Percentiles rank a stretch among this genome's conserved stretches.
These are phyloP conservation scores for Phytophthora kernoviae DNA, from an alignment of 352 stramenopile species.

Conservation along the genomic window DNA sequence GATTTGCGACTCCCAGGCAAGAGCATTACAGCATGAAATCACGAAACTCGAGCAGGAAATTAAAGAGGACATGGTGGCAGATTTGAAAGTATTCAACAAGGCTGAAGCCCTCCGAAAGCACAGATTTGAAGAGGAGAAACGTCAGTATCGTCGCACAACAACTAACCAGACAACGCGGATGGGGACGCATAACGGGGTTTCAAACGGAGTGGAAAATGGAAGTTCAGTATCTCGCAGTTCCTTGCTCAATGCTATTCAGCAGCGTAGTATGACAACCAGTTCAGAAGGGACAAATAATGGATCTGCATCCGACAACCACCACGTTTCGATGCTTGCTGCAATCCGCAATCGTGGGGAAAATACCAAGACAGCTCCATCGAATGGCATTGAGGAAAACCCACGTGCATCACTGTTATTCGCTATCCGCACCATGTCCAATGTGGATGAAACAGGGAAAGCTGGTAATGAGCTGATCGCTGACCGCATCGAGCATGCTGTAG, in stretches of 20 bases:
- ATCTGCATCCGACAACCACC: slow-evolving; percentile 2
- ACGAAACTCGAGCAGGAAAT: slow-evolving; percentile 66
- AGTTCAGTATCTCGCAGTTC: slow-evolving; percentile 16
- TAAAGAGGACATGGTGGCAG: slow-evolving; percentile 70
- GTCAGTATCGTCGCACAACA: slow-evolving; percentile 4
- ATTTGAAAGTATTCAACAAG: slow-evolving; percentile 60
- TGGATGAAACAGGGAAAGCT: background rate
- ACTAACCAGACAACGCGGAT: background rate
- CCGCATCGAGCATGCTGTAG: background rate
- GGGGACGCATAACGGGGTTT: background rate
- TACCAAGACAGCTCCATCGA: background rate
- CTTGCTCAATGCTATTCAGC: slow-evolving; percentile 39
- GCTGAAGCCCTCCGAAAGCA: slow-evolving; percentile 42
- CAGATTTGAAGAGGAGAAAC: slow-evolving; percentile 31
- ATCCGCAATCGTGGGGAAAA: slow-evolving; percentile 15
- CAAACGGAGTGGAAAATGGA: slow-evolving; percentile 3
- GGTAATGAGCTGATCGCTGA: background rate
- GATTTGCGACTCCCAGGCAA: slow-evolving; percentile 62
- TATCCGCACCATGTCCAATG: background rate
- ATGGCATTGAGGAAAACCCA: background rate
- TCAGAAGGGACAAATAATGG: background rate
- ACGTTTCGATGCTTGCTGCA: slow-evolving; percentile 16
- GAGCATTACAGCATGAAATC: slow-evolving; percentile 55
- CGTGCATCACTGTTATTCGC: slow-evolving; percentile 2
- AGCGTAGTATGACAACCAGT: slow-evolving; percentile 10